Conservation (phyloP, 2,329 filamentous ascomycete genomes). For the Alternaria solani region DNA sequence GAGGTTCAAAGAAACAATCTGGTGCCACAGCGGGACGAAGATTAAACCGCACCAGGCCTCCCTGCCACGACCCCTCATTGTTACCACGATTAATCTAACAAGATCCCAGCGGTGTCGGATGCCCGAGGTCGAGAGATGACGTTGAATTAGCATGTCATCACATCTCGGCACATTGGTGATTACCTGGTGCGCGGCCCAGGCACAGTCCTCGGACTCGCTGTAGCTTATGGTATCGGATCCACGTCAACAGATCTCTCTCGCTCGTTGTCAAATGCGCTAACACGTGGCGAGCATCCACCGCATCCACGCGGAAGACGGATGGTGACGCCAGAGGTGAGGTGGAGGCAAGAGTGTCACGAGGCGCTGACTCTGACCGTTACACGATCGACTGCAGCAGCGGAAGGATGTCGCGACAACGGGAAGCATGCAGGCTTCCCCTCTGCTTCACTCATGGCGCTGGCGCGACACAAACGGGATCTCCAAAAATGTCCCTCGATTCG, state of each 20-base stretch:
- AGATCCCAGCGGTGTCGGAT: slow-evolving; percentile 12
- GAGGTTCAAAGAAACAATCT: slow-evolving; percentile 28
- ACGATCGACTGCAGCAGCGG: slow-evolving; percentile 15
- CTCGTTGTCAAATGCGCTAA: slow-evolving; percentile 12
- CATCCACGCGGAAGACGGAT: slow-evolving; percentile 12
- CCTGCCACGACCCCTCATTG: slow-evolving; percentile 26
- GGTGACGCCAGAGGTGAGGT: slow-evolving; percentile 22
- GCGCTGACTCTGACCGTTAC: slow-evolving; percentile 18
- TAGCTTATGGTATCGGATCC: slow-evolving; percentile 4
- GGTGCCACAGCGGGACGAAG: slow-evolving; percentile 26
- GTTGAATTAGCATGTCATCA: slow-evolving; percentile 18
- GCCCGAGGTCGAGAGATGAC: slow-evolving; percentile 30
- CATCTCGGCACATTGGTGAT: slow-evolving; percentile 8
- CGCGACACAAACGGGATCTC: slow-evolving; percentile 25
- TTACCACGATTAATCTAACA: slow-evolving; percentile 10
- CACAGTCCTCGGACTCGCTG: slow-evolving; percentile 9
- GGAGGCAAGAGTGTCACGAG: slow-evolving; percentile 20
- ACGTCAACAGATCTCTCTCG: slow-evolving; percentile 11
- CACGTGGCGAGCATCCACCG: slow-evolving; percentile 23
- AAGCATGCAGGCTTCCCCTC: slow-evolving; percentile 17
- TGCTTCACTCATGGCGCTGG: slow-evolving; percentile 14
- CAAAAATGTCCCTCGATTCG: slow-evolving; percentile 22
- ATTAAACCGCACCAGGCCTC: slow-evolving; percentile 24
- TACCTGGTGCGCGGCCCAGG: slow-evolving; percentile 7
- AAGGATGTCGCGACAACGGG: slow-evolving; percentile 22